Evolutionary conservation across 2,329 filamentous ascomycete genomes (phyloP).

Genomic region (Neocucurbitaria cava): DNA sequence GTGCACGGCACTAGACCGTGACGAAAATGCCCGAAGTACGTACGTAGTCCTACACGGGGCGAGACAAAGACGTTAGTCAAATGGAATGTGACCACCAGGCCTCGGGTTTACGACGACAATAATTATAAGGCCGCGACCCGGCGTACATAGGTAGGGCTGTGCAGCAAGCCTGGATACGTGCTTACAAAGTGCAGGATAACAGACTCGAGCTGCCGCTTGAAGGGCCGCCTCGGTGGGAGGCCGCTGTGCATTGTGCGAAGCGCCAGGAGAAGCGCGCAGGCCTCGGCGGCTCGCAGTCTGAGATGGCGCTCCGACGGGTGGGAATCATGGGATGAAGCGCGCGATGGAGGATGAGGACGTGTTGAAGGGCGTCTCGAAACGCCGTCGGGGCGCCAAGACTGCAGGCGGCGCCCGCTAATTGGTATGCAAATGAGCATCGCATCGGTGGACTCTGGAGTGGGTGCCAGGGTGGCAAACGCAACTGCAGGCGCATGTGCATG

Average conservation of each 20-base stretch:
- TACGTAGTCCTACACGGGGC: constrained; percentile 43
- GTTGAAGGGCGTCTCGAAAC: background rate
- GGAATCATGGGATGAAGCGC: constrained; percentile 13
- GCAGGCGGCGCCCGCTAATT: background rate
- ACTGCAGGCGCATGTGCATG: too few relatives aligned
- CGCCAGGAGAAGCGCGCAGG: constrained; percentile 3
- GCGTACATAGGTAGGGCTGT: constrained; percentile 25
- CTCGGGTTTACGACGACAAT: constrained; percentile 14
- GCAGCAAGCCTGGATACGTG: constrained; percentile 24
- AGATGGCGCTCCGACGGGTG: background rate
- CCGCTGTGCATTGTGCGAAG: background rate
- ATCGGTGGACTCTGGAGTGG: background rate
- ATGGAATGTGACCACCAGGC: background rate
- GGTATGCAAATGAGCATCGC: too few relatives aligned
- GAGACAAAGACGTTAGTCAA: constrained; percentile 34
- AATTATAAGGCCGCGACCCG: constrained; percentile 12
- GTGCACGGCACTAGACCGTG: background rate
- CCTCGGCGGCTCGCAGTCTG: constrained; percentile 4
- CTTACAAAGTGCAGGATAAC: constrained; percentile 83
- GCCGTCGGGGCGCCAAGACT: background rate
- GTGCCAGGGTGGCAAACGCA: background rate
- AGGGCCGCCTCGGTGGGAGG: constrained; percentile 19
- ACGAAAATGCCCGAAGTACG: constrained; percentile 4
- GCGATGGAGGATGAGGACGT: constrained; percentile 1
- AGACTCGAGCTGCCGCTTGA: constrained; percentile 51